Conservation (phyloP, 2,329 filamentous ascomycete species). For the Lachnellula occidentalis region DNA sequence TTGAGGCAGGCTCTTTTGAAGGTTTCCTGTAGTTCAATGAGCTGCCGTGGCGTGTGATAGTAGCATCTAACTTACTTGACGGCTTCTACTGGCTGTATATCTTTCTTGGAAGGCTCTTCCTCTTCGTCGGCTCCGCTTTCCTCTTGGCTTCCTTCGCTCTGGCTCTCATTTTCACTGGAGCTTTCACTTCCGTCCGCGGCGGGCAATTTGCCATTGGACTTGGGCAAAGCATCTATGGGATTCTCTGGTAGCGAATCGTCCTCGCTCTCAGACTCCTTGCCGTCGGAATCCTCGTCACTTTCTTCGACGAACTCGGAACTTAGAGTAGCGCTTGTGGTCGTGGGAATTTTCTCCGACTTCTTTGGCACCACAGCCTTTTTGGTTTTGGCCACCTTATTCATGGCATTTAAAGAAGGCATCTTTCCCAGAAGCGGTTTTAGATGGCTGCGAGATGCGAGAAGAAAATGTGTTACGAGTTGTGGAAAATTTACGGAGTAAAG, state of each 20-base stretch:
- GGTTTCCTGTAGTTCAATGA: conserved; percentile 8
- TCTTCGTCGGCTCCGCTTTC: conserved; percentile 36
- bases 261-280: conserved; percentile 20
- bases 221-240: conserved; percentile 3
- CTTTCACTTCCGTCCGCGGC: conserved; percentile 16
- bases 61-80: conserved; percentile 7
- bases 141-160: conserved; percentile 26
- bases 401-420: conserved; percentile 18
- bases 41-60: background rate
- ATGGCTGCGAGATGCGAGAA: background rate
- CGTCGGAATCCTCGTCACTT: conserved; percentile 26
- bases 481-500: conserved; percentile 20
- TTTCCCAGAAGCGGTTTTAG: background rate
- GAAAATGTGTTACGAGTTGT: background rate
- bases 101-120: conserved; percentile 19
- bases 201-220: conserved; percentile 24
- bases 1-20: conserved; percentile 11
- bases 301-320: conserved; percentile 27
- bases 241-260: conserved; percentile 18
- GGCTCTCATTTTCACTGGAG: conserved; percentile 27
- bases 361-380: conserved; percentile 5
- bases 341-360: conserved; percentile 11
- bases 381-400: conserved; percentile 13
- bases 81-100: conserved; percentile 2
- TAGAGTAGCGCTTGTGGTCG: conserved; percentile 14